Percentiles rank a stretch among this genome's conserved stretches.
Evolutionary conservation across 306 rosid genomes (phyloP).

Genomic region (Cyclanthera cordifolia): DNA sequence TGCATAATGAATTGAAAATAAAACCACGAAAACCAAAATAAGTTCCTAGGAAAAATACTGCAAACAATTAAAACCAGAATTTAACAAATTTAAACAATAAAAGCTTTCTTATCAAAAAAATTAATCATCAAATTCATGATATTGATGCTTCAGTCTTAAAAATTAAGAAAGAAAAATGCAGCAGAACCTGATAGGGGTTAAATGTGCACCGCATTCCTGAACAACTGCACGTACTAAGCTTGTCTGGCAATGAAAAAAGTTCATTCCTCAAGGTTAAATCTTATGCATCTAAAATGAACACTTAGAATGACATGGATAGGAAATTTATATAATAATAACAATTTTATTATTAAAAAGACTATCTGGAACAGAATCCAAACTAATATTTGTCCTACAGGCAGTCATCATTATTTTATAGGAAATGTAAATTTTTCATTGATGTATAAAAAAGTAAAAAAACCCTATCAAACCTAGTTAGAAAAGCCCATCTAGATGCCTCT

Average conservation of each 20-base stretch:
- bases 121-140: not conserved
- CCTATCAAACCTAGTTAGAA: no score
- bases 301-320: not conserved
- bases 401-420: no score
- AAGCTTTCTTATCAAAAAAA: not conserved
- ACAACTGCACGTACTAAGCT: slow-evolving; percentile 85
- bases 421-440: no score
- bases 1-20: slow-evolving; percentile 25
- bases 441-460: no score
- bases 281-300: not conserved
- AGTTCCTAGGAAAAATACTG: not conserved
- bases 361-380: not conserved
- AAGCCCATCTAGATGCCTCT: not conserved
- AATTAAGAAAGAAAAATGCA: not conserved
- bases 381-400: not conserved
- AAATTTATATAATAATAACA: not conserved
- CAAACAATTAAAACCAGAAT: not conserved
- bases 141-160: not conserved
- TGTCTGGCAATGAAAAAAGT: slow-evolving; percentile 35
- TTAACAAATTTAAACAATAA: not conserved
- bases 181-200: slow-evolving; percentile 52
- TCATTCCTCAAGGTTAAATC: slow-evolving; percentile 4
- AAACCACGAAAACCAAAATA: slow-evolving; percentile 5
- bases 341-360: not conserved
- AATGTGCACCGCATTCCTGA: slow-evolving; percentile 68